Percentiles rank a stretch among this genome's conserved stretches.
phyloP scores from a whole-genome alignment of 257 asterid species.

The Nicotiana benthamiana region DNA sequence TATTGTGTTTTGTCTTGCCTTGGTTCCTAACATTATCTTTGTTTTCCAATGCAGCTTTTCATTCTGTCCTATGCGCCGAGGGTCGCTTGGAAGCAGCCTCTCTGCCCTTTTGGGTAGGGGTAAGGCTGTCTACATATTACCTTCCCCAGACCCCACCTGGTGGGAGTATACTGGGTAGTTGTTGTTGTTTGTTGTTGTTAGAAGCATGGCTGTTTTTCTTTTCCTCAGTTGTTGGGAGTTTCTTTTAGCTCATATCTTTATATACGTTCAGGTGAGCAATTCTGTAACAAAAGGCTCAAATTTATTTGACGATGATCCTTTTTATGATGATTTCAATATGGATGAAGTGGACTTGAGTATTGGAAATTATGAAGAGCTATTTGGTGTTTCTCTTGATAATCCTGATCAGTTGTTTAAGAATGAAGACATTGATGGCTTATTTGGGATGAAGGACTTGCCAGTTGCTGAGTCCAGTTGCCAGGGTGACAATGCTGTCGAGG shows the following conservation, averaged over 20 bases:
- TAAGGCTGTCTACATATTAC: too few species aligned
- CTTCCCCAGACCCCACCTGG: too few species aligned
- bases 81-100: too few species aligned
- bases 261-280: conserved; percentile 37
- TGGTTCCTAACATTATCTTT: too few species aligned
- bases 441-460: conserved; percentile 41
- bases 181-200: too few species aligned
- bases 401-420: conserved; percentile 40
- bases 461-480: conserved; percentile 43
- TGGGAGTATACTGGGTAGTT: too few species aligned
- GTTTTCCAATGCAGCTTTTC: too few species aligned
- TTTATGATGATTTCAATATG: conserved; percentile 48
- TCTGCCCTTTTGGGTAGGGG: too few species aligned
- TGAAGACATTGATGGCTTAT: conserved; percentile 58
- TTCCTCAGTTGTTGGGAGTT: background rate
- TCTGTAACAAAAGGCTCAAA: conserved; percentile 38
- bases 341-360: conserved; percentile 62
- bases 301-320: conserved; percentile 28
- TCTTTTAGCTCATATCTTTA: conserved; percentile 11
- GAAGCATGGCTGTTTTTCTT: background rate
- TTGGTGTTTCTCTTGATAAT: conserved; percentile 47
- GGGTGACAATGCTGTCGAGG: conserved; percentile 19
- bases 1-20: too few species aligned
- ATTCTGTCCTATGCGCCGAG: too few species aligned
- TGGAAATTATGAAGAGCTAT: conserved; percentile 65